Evolutionary conservation across 2,329 filamentous ascomycete species (phyloP).

Genomic region (Fusarium austroafricanum): DNA sequence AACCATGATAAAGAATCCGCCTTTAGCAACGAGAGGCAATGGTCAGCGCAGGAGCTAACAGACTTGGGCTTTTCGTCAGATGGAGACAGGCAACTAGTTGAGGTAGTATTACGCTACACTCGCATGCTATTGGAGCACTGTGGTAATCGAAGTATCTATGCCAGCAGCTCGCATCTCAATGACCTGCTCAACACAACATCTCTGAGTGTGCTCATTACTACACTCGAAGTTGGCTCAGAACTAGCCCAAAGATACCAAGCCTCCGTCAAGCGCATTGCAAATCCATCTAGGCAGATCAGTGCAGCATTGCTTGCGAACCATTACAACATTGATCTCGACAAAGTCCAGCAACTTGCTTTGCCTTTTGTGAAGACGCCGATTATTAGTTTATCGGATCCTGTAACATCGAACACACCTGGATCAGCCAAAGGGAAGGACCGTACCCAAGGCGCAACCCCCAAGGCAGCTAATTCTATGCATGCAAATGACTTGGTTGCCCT

Average conservation of each 20-base stretch:
- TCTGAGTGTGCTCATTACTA: constrained; percentile 79
- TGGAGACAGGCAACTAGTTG: constrained; percentile 83
- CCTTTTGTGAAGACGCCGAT: constrained; percentile 82
- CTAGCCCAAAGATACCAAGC: constrained; percentile 93
- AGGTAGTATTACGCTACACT: constrained; percentile 86
- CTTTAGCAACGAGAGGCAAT: constrained; percentile 61
- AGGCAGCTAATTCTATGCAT: constrained; percentile 70
- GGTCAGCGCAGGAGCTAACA: constrained; percentile 60
- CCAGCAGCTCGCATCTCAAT: constrained; percentile 90
- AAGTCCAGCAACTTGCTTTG: constrained; percentile 83
- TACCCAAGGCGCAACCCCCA: constrained; percentile 53
- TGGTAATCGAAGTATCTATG: constrained; percentile 95
- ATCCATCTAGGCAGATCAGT: constrained; percentile 73
- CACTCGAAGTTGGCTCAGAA: constrained; percentile 84
- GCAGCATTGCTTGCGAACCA: constrained; percentile 83
- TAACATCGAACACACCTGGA: constrained; percentile 64
- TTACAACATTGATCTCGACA: constrained; percentile 82
- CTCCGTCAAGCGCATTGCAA: constrained; percentile 81
- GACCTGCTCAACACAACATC: constrained; percentile 90
- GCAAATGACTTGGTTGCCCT: constrained; percentile 88
- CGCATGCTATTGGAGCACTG: constrained; percentile 91
- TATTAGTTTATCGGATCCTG: constrained; percentile 62
- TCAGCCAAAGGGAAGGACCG: constrained; percentile 84
- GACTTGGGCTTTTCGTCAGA: constrained; percentile 75
- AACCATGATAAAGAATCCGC: constrained; percentile 66